Base-by-base conservation (phyloP, 495 filamentous ascomycete genomes). In the Penicillium ucsense region DNA sequence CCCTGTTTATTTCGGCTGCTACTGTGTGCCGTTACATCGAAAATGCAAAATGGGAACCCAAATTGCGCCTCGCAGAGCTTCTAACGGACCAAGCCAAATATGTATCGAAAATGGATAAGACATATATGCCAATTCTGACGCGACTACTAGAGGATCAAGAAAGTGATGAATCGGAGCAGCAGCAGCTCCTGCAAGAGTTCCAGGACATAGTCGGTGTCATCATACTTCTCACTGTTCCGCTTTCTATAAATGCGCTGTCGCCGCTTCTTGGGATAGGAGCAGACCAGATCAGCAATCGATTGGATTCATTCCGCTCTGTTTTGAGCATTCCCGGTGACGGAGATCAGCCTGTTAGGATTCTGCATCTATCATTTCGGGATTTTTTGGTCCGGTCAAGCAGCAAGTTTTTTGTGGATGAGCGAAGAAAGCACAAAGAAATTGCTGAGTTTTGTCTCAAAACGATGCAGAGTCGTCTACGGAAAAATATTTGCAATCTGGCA, bases 1-100 rank as follows among this genome's bases (percentile, higher is more conserved):
- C 59, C 8, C 43, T 68, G n/a, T 70, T 70, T 40, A 70, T 70
- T 36, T 49, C 33, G 12, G 62, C 64, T 12, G 57, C 62, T 0
- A 70, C 64, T 3, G 35, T 57, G 2, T 67, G 59, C 44, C 58
- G 61, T 8, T 61, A 60, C 34, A 37, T 67, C 11, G 48, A 28
- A 0, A 42, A 64, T 38, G 32, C 30, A 45, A 41, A 29, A 29
- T 30, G 29, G 11, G 43, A 29, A 27, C 43, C 31, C 2, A 40
- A 39, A 29, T 39, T 6, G n/a, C 48, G 58, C 5, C 51, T 62
- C 2, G 1, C 20, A 35, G 44, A 45, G 32, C 11, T 56, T 38
- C 48, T 68, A 0, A 10, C 45, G 9, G 30, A 57, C 32, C 45
- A 41, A 44, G 20, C 20, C 2, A 45, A 42, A n/a, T 45, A 50